phyloP scores from a whole-genome alignment of 306 rosid genomes.

The Lathyrus aphaca region DNA sequence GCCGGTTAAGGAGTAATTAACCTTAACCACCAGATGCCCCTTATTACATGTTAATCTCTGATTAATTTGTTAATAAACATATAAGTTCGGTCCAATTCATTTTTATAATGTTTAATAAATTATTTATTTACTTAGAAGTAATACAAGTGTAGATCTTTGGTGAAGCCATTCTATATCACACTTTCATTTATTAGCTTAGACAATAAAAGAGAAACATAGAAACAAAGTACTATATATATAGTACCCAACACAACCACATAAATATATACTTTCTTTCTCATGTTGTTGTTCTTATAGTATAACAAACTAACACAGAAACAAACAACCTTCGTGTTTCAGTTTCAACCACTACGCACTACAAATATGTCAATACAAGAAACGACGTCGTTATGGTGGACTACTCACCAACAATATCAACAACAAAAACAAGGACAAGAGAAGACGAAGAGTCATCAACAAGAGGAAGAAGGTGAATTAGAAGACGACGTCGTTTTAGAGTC shows the following conservation, averaged over 20 bases:
- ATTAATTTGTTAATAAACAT: background rate
- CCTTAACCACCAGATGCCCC: slow-evolving; percentile 5
- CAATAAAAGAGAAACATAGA: background rate
- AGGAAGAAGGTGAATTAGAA: slow-evolving; percentile 26
- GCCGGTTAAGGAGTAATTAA: slow-evolving; percentile 27
- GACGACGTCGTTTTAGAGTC: background rate
- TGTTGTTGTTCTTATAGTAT: background rate
- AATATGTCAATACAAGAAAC: slow-evolving; percentile 16
- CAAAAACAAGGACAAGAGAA: background rate
- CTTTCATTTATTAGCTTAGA: background rate
- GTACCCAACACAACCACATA: background rate
- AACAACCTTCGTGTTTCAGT: background rate
- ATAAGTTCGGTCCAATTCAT: slow-evolving; percentile 8
- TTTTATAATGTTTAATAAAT: background rate
- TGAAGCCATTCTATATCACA: slow-evolving; percentile 13
- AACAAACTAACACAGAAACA: background rate
- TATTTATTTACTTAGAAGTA: background rate
- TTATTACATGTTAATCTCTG: background rate
- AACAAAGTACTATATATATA: slow-evolving; percentile 13
- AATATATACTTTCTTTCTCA: slow-evolving; percentile 1
- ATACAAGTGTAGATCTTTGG: slow-evolving; percentile 19
- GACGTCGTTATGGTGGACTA: slow-evolving; percentile 4
- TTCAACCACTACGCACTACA: slow-evolving; percentile 4
- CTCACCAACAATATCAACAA: background rate
- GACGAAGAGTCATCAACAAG: slow-evolving; percentile 14